These are phyloP conservation scores for Wallemia ichthyophaga DNA, from an alignment of 1,284 basidiomycete genomes.

Conservation along the genomic window DNA sequence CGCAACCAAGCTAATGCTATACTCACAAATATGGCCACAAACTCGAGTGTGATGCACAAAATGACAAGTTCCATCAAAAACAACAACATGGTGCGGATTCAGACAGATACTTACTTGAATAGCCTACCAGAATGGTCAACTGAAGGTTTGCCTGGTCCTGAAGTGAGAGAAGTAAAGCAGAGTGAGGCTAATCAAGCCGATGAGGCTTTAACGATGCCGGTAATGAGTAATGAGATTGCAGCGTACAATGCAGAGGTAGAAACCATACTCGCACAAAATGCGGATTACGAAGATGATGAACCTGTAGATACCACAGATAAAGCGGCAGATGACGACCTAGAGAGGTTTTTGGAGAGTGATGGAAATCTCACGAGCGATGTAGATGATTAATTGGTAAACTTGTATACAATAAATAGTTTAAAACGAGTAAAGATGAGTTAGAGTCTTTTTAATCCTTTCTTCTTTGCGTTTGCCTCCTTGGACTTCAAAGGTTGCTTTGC, in stretches of 20 bases:
- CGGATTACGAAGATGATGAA: neutral
- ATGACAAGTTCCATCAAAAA: neutral
- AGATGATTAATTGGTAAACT: no score
- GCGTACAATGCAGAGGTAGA: no score
- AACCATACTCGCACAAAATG: no score
- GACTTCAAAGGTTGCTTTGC: slow-evolving; percentile 11
- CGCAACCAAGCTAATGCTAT: neutral
- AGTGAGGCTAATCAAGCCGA: no score
- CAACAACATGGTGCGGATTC: neutral
- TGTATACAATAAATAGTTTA: neutral
- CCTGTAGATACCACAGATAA: neutral
- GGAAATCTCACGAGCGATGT: neutral
- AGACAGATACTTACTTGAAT: neutral
- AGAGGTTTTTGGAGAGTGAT: neutral
- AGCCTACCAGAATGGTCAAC: neutral
- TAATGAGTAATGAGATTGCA: no score
- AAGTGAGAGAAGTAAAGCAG: neutral
- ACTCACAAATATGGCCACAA: neutral
- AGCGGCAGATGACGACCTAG: neutral
- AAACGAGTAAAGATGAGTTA: slow-evolving; percentile 10
- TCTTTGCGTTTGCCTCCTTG: slow-evolving; percentile 18
- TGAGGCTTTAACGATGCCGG: no score
- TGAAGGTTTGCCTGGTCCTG: no score
- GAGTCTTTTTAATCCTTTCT: slow-evolving; percentile 49
- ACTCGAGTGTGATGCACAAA: no score